Evolutionary conservation across 2,329 filamentous ascomycete species (phyloP), one percentile per base, ranked within the genome.

Genomic region (Claviceps digitariae): DNA sequence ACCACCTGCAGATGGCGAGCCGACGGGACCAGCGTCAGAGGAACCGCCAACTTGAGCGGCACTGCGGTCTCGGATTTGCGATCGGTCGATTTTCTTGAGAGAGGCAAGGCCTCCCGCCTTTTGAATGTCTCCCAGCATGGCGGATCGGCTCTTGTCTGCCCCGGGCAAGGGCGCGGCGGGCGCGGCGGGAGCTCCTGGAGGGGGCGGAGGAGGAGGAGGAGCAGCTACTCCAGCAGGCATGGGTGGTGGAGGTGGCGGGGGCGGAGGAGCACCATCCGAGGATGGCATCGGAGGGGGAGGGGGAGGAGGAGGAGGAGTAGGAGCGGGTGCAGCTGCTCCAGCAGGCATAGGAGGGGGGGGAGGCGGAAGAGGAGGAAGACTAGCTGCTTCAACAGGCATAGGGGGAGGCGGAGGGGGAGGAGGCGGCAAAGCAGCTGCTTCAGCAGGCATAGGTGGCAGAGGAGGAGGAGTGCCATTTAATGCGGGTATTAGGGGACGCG

Each of bases 1-100:
- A n/a, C 73, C 67, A 48, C 77, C 71, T 49, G 77, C 77, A 47
- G 78, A 70, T 9, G 79, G 70, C 53, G 79, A 71, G 55, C 75
- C 61, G 41, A 73, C 75, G 60, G 74, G 75, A 29, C 75, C 75
- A 43, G 77, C 72, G 5, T 74, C 75, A 49, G 74, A 73, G 58
- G 65, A 59, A 23, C 65, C 66, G 12, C 80, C 82, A 45, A 88
- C 79, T 36, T 74, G 63, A 27, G 83, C 85, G 4, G 61, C 76
- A 67, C 85, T 89, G 57, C 86, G 77, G 68, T 90, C 86, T 60
- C 79, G 74, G 66, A 90, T 87, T 67, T 87, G 74, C 56, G 63
- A 69, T 56, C 81, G 77, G 57, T 86, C 82, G 34, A 91, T 86
- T 69, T 90, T 91, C 70, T 84, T 89, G 62, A 93, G 74, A 23